A percentile compares a stretch with the other conserved stretches of the same genome.
Evolutionary conservation across 805 yeast species (phyloP).

Genomic region (Myxozyma mucilagina): DNA sequence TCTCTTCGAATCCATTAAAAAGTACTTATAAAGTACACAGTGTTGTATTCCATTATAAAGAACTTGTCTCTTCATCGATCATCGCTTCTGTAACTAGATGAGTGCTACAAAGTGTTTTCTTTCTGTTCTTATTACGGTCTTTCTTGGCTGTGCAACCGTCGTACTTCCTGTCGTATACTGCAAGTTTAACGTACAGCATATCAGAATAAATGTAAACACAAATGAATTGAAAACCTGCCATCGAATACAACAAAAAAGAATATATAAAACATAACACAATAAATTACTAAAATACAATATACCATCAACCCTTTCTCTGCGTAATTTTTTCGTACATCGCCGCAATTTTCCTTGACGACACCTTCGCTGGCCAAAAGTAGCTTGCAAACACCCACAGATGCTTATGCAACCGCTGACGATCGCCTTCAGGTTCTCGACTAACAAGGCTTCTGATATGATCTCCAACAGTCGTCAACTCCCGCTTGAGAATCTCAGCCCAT

Average conservation of each 20-base stretch:
- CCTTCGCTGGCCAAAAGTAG: slow-evolving; percentile 84
- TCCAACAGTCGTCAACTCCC: slow-evolving; percentile 71
- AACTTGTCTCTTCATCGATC: too few species aligned
- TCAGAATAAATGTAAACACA: neutral
- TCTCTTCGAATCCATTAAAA: too few species aligned
- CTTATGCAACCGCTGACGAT: slow-evolving; percentile 49
- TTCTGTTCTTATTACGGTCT: too few species aligned
- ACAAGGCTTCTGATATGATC: slow-evolving; percentile 58
- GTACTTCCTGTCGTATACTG: too few species aligned
- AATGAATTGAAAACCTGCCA: neutral
- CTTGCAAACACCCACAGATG: slow-evolving; percentile 81
- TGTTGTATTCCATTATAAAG: too few species aligned
- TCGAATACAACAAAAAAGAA: neutral
- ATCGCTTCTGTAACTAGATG: too few species aligned
- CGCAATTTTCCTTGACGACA: slow-evolving; percentile 62
- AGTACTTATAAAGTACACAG: too few species aligned
- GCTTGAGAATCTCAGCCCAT: slow-evolving; percentile 70
- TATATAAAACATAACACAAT: neutral
- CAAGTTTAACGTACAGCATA: neutral
- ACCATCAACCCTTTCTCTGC: slow-evolving; percentile 7
- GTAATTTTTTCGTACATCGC: slow-evolving; percentile 60
- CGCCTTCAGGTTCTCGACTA: slow-evolving; percentile 34
- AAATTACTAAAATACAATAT: neutral
- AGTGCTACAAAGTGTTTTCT: too few species aligned
- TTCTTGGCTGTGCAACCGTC: neutral